These are phyloP conservation scores for Quercus berberidifolia DNA, from an alignment of 306 rosid species.

Conservation along the genomic window DNA sequence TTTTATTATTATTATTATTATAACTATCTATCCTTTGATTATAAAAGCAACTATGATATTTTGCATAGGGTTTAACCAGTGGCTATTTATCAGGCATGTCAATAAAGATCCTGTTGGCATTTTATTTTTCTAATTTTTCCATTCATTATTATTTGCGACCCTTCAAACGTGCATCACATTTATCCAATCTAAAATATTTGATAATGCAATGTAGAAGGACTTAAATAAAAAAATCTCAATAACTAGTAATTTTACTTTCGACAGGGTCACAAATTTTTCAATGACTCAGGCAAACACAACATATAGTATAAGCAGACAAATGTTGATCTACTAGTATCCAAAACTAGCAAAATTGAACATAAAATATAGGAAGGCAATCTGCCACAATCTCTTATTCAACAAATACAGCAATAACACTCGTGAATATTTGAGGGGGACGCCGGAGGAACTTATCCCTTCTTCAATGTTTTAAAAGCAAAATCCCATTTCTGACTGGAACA, in stretches of 20 bases:
- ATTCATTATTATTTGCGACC: too few relatives aligned
- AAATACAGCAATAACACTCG: conserved; percentile 35
- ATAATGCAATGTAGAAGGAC: not conserved
- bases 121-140: too few relatives aligned
- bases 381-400: conserved; percentile 31
- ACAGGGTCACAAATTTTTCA: not conserved
- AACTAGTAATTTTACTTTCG: not conserved
- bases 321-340: not conserved
- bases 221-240: not conserved
- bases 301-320: not conserved
- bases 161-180: not conserved
- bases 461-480: conserved; percentile 28
- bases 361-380: conserved; percentile 18
- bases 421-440: conserved; percentile 30
- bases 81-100: too few relatives aligned
- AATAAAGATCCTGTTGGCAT: too few relatives aligned
- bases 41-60: too few relatives aligned
- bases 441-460: conserved; percentile 37
- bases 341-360: conserved; percentile 39
- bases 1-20: too few relatives aligned
- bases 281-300: conserved; percentile 5
- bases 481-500: conserved; percentile 24
- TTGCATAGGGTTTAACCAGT: too few relatives aligned
- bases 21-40: too few relatives aligned
- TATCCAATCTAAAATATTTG: not conserved